Evolutionary conservation across 2,329 filamentous ascomycete species (phyloP), one percentile per base, ranked within the genome.

Genomic region (Cyclaneusma minus): DNA sequence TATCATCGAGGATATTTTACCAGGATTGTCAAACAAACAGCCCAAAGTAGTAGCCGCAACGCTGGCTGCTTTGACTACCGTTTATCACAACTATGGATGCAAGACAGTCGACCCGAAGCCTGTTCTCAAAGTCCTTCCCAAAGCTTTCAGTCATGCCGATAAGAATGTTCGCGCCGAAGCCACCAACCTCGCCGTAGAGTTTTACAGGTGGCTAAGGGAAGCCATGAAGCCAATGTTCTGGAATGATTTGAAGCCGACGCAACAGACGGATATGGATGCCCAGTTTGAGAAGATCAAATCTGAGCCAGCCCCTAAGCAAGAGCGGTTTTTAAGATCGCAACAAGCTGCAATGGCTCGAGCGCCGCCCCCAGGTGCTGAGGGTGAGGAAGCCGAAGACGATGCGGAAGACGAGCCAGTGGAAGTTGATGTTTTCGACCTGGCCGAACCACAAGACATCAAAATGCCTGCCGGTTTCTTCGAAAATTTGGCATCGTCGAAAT

Each of bases 191-290:
- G 79, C 87, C 0, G 82, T 94, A 24, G 91, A 98, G 48, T 69
- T 98, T 31, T 98, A 98, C 53, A 66, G 89, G 52, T 98, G 91
- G 89, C 62, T 98, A 17, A 79, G 87, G 39, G 89, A 98, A 37
- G 87, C 87, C 7, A 94, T 98, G 74, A 98, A 98, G 50, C 83
- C 87, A 19, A 77, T 95, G 53, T 95, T 98, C 50, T 98, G 89
- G 85, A 72, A 68, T 22, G 89, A 98, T 32, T 54, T 98, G 34
- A 98, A 98, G 50, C 79, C 87, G 1, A 87, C 92, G 1, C 89
- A 98, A 47, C 89, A 98, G 50, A 72, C 76, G 34, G 91, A 98
- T 45, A 58, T 98, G 30, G 91, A 98, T 45, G 80, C 85, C 20
- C 68, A 92, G 25, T 98, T 98, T 36, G 89, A 95, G 43, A 84